A percentile compares a stretch with the other conserved stretches of the same genome.
Conservation (phyloP, 2,329 filamentous ascomycete genomes). For the Kalmusia sp. region DNA sequence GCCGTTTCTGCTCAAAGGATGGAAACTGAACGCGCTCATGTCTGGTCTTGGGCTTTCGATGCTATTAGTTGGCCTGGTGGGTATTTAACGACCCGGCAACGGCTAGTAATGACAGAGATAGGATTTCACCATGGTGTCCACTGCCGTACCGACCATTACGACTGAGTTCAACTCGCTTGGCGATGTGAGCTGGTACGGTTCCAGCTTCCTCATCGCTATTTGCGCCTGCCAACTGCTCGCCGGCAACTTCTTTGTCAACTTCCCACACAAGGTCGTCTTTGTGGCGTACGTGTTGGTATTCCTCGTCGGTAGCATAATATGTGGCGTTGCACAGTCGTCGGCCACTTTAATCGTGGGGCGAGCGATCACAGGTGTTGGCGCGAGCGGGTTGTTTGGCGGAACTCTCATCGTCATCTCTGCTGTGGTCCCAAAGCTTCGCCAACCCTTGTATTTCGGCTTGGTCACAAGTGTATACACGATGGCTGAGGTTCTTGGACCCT, state of each 20-base stretch:
- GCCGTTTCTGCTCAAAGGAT: neutral
- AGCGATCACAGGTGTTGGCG: conserved; percentile 47
- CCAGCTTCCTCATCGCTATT: conserved; percentile 15
- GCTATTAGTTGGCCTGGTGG: neutral
- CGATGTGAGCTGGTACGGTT: conserved; percentile 22
- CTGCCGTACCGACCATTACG: conserved; percentile 20
- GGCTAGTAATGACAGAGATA: neutral
- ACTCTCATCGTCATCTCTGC: conserved; percentile 12
- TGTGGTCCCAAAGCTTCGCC: conserved; percentile 11
- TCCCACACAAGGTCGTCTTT: conserved; percentile 23
- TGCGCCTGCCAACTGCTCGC: conserved; percentile 21
- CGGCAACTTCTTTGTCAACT: conserved; percentile 20
- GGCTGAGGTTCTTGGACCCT: conserved; percentile 24
- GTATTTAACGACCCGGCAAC: neutral
- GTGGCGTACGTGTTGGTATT: conserved; percentile 49
- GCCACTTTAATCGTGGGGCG: conserved; percentile 48
- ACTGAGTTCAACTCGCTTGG: conserved; percentile 18
- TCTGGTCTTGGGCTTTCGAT: neutral
- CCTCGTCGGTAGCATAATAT: conserved; percentile 63
- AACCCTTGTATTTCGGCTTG: conserved; percentile 9
- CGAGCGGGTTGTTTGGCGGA: conserved; percentile 44
- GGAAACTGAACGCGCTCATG: neutral
- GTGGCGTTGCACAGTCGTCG: conserved; percentile 49
- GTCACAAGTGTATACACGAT: conserved; percentile 1
- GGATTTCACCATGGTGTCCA: conserved; percentile 17